phyloP scores from a whole-genome alignment of 2,329 filamentous ascomycete species.

The Penicillium sp. region DNA sequence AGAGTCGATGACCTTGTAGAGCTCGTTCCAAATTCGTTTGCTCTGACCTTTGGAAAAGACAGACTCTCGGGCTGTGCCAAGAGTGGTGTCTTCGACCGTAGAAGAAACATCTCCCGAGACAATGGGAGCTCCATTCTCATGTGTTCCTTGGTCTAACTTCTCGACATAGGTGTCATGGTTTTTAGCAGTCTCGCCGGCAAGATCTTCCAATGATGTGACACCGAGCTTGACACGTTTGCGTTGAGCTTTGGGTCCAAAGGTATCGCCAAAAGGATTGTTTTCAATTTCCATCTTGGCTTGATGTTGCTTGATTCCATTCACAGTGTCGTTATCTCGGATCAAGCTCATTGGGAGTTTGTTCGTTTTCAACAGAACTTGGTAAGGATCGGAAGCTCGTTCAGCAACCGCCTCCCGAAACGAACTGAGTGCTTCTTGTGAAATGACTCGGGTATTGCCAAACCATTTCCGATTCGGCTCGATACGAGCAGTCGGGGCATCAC shows the following conservation, averaged over 20 bases:
- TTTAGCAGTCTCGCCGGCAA: conserved; percentile 72
- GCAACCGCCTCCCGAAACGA: conserved; percentile 89
- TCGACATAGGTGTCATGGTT: conserved; percentile 78
- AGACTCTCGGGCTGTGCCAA: conserved; percentile 65
- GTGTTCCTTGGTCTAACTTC: conserved; percentile 67
- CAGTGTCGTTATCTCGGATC: conserved; percentile 70
- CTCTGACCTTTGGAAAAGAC: conserved; percentile 93
- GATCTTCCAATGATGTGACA: conserved; percentile 72
- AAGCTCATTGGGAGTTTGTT: conserved; percentile 97
- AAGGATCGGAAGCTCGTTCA: conserved; percentile 83
- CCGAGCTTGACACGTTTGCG: conserved; percentile 86
- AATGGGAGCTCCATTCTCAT: conserved; percentile 65
- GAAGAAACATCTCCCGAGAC: conserved; percentile 49
- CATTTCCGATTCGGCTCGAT: conserved; percentile 96
- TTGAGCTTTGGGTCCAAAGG: conserved; percentile 90
- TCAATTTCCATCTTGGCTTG: conserved; percentile 91
- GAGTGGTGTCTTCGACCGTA: conserved; percentile 31
- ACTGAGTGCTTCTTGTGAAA: conserved; percentile 79
- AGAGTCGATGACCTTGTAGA: conserved; percentile 92
- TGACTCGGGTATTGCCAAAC: conserved; percentile 91
- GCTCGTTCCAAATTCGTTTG: conserved; percentile 94
- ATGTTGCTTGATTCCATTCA: conserved; percentile 85
- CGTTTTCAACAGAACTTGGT: conserved; percentile 88
- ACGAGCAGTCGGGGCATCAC: conserved; percentile 72
- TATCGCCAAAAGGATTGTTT: conserved; percentile 75